Base-by-base conservation (phyloP, 179 eudicot species). In the Corrigiola litoralis region DNA sequence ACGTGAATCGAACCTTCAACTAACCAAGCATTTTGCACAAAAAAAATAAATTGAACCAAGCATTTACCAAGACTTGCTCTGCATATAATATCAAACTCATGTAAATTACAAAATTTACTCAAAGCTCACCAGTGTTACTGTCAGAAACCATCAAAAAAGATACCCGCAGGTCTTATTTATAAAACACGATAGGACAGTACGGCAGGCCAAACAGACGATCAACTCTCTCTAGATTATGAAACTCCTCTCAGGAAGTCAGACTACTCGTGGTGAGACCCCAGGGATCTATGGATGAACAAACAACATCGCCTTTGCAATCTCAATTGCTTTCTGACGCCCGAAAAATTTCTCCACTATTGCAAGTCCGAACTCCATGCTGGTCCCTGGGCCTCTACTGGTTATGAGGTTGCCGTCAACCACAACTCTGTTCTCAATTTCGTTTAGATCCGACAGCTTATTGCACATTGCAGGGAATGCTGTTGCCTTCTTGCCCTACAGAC, bases 341-440 rank as follows among this genome's bases (percentile, higher is more conserved):
- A 75, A 78, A 33, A 90, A 72, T 66, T 94, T 94, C 77, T 94
- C 96, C 10, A 82, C 85, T 9, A 94, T 94, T 7, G 90, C 96
- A 34, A 94, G 76, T 16, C 86, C 76, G 52, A 90, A 94, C 61
- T 94, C 99, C 88, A 90, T 76, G 73, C 79, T 53, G 21, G 99
- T 88, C 65, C 97, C 99, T 0, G 97, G 97, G 17, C 99, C 99
- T 80, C 90, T 73, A 65, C 99, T 94, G 32, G 99, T 90, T 64
- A 90, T 79, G 42, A 94, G 95, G 77, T 91, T 84, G 14, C 99
- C 99, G 69, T 94, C 99, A 8, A 94, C 81, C 62, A 94, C 89
- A 51, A 94, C 95, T 61, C 97, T 77, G 67, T 83, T 88, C 42
- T 94, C 92, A 5, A 67, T 79, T 64, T 82, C 96, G 31, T 87